Evolutionary conservation across 2,329 filamentous ascomycete genomes (phyloP).

Genomic region (Colletotrichum truncatum): DNA sequence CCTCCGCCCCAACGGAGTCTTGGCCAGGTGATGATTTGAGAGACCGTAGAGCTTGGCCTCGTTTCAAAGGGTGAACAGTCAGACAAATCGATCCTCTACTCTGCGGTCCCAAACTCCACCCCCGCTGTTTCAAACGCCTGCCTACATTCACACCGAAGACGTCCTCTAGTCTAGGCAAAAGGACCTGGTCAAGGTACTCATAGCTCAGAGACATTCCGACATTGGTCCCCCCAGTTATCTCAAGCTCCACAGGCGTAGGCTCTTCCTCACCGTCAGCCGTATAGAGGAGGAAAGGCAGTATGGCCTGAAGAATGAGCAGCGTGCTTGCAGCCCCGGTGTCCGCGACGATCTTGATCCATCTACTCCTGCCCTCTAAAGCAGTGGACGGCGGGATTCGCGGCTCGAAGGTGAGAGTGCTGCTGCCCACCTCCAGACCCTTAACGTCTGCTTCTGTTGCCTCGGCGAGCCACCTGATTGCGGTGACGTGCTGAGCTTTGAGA

Average conservation of each 20-base stretch:
- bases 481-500: conserved; percentile 68
- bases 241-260: conserved; percentile 52
- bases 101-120: conserved; percentile 59
- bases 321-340: conserved; percentile 62
- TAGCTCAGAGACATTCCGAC: conserved; percentile 65
- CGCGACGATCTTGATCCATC: conserved; percentile 59
- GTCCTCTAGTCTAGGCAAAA: conserved; percentile 62
- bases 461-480: conserved; percentile 63
- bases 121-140: conserved; percentile 52
- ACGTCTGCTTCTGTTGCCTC: conserved; percentile 60
- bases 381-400: conserved; percentile 50
- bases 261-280: conserved; percentile 49
- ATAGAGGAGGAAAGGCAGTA: conserved; percentile 68
- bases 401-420: conserved; percentile 56
- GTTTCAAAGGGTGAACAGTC: conserved; percentile 43
- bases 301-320: conserved; percentile 67
- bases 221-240: conserved; percentile 68
- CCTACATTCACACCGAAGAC: conserved; percentile 59
- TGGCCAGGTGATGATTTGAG: conserved; percentile 23
- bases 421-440: conserved; percentile 60
- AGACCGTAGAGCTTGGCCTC: conserved; percentile 47
- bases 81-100: conserved; percentile 55
- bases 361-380: conserved; percentile 39
- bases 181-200: conserved; percentile 70
- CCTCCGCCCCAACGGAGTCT: conserved; percentile 43